Evolutionary conservation across 257 asterid genomes (phyloP), one percentile per base, ranked within the genome.

Genomic region (Hygrophila difformis): DNA sequence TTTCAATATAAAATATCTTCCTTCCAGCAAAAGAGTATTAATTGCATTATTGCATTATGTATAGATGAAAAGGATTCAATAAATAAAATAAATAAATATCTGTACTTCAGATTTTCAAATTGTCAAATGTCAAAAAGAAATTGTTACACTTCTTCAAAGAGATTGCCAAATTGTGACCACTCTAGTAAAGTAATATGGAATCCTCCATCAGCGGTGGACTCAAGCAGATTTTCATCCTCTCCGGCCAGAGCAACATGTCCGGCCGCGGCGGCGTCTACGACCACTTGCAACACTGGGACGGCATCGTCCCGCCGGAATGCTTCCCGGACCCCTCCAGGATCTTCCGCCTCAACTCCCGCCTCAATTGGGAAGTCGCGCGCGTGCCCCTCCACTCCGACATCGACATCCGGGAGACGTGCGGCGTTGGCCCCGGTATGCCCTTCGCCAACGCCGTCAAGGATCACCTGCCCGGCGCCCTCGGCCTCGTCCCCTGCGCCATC

Each of bases 161-260:
- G n/a, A n/a, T n/a, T n/a, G n/a, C n/a, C n/a, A n/a, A n/a, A n/a
- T n/a, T n/a, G n/a, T n/a, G n/a, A n/a, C n/a, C n/a, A n/a, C n/a
- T n/a, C n/a, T n/a, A n/a, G n/a, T n/a, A n/a, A n/a, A n/a, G n/a
- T n/a, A n/a, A n/a, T n/a, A n/a, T n/a, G n/a, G n/a, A n/a, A n/a
- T n/a, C n/a, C n/a, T n/a, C n/a, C n/a, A n/a, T n/a, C n/a, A n/a
- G n/a, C n/a, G n/a, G n/a, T n/a, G n/a, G n/a, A n/a, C n/a, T 63
- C 60, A 84, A 69, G 16, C 76, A 72, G 23, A 56, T 87, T 53
- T 81, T 84, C 87, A 84, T 87, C 64, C 54, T 87, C 20, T 81
- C 97, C 16, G 97, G 97, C 49, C 95, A 87, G 59, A 87, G 95
- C 79, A 87, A 87, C 89, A 87, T 87, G 97, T 75, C 95, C 34